phyloP scores from a whole-genome alignment of 2,329 filamentous ascomycete species.

The Endocalyx cinctus region DNA sequence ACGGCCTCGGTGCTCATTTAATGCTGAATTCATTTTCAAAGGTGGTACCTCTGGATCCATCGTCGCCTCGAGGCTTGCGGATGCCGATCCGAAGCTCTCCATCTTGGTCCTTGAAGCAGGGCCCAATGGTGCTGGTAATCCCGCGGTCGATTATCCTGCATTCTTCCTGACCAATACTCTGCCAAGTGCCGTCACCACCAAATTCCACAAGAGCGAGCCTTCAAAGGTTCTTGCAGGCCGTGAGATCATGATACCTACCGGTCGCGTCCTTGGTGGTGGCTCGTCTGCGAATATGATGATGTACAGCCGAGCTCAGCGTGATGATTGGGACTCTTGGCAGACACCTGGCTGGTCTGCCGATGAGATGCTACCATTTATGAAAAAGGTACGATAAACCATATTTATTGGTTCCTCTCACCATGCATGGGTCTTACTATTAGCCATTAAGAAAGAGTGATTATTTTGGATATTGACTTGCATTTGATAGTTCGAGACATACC shows the following conservation, averaged over 20 bases:
- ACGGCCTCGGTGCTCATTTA: neutral
- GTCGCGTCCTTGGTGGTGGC: slow-evolving; percentile 49
- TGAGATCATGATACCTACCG: slow-evolving; percentile 9
- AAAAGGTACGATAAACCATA: slow-evolving; percentile 37
- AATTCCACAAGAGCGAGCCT: slow-evolving; percentile 4
- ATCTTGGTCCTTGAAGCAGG: slow-evolving; percentile 15
- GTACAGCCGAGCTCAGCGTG: slow-evolving; percentile 25
- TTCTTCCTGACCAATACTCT: slow-evolving; percentile 6
- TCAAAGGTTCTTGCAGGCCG: slow-evolving; percentile 3
- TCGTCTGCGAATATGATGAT: slow-evolving; percentile 44
- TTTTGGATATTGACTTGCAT: no score
- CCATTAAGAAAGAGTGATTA: no score
- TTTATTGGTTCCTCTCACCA: no score
- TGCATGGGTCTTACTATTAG: no score
- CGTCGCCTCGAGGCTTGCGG: slow-evolving; percentile 14
- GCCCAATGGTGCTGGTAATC: slow-evolving; percentile 7
- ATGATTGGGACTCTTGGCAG: slow-evolving; percentile 25
- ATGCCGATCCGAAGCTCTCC: slow-evolving; percentile 13
- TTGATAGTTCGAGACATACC: slow-evolving; percentile 55
- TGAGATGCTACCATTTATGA: slow-evolving; percentile 18
- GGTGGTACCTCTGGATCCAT: slow-evolving; percentile 15
- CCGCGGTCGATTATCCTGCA: slow-evolving; percentile 6
- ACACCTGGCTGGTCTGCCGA: slow-evolving; percentile 23
- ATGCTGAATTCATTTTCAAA: no score
- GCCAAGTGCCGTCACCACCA: slow-evolving; percentile 4